Percentiles rank a stretch among this genome's conserved stretches.
Evolutionary conservation across 176 grass and related monocot species (phyloP).

Genomic region (Bromus sterilis): DNA sequence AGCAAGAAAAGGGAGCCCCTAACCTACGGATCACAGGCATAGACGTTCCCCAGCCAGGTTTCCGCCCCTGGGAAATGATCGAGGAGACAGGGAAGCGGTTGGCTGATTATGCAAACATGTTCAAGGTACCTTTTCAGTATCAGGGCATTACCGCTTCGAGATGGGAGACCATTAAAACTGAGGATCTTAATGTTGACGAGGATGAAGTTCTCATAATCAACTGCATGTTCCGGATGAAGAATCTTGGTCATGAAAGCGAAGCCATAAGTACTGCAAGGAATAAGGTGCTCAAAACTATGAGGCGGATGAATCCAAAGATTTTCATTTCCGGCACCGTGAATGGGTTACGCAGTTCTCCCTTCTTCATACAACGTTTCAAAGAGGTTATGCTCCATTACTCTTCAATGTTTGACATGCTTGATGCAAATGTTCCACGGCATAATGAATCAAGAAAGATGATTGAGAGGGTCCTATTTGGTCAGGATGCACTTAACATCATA

Average conservation of each 20-base stretch:
- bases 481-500: conserved; percentile 5
- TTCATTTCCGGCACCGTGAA: conserved; percentile 32
- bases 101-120: conserved; percentile 36
- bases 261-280: conserved; percentile 25
- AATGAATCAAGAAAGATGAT: conserved; percentile 21
- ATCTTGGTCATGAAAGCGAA: conserved; percentile 22
- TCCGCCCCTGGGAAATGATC: conserved; percentile 24
- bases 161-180: conserved; percentile 24
- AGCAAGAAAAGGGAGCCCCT: conserved; percentile 12
- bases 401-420: conserved; percentile 45
- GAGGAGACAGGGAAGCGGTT: conserved; percentile 34
- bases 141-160: conserved; percentile 30
- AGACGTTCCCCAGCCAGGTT: conserved; percentile 28
- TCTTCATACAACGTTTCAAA: conserved; percentile 38
- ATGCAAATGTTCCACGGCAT: conserved; percentile 31
- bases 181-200: conserved; percentile 29
- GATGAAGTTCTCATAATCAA: conserved; percentile 30
- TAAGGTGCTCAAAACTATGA: conserved; percentile 20
- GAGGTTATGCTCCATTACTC: conserved; percentile 46
- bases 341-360: conserved; percentile 31
- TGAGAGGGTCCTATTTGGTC: conserved; percentile 9
- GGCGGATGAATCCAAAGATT: conserved; percentile 33
- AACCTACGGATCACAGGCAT: conserved; percentile 45
- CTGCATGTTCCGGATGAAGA: conserved; percentile 24
- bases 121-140: conserved; percentile 46